Evolutionary conservation across 2,329 filamentous ascomycete species (phyloP), one percentile per base, ranked within the genome.

Genomic region (Colletotrichum sublineola): DNA sequence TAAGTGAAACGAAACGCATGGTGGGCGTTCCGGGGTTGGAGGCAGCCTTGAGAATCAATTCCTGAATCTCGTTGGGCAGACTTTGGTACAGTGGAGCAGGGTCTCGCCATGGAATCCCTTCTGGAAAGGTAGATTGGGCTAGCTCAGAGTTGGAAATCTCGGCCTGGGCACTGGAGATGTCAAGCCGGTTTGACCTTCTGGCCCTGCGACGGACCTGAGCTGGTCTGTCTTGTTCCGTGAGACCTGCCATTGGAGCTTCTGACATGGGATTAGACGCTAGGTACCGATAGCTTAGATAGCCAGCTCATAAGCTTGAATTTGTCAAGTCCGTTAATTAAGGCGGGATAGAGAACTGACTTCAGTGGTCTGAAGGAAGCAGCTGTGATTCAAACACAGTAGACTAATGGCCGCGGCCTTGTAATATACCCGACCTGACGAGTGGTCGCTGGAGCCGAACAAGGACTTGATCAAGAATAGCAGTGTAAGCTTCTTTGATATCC

Each of bases 1-100:
- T 66, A n/a, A 69, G 53, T 2, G 42, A 20, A 8, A 72, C 58
- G 5, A 72, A 69, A n/a, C 65, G 65, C 50, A 71, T 57, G 5
- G 31, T 9, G 18, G 56, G 63, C 8, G 36, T 40, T n/a, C 29
- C 33, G 5, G 42, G 46, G 15, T 14, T 12, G 2, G 33, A 20
- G n/a, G 63, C 68, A 14, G 46, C 40, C 33, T 57, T 20, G 4
- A 42, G 46, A 6, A 71, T 11, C 12, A 7, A 18, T 7, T 71
- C 48, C 24, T 50, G 31, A 8, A 67, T 15, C 5, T 67, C 63
- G 5, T 0, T 1, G n/a, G 56, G 63, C 3, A 71, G 44, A n/a
- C 29, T 7, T 20, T 9, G 38, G 24, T n/a, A 64, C 31, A 31
- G 15, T 18, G 55, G 18, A 6, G 18, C 24, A 8, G 52, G 15